phyloP scores from a whole-genome alignment of 306 rosid genomes.

The Sechiopsis laciniata region DNA sequence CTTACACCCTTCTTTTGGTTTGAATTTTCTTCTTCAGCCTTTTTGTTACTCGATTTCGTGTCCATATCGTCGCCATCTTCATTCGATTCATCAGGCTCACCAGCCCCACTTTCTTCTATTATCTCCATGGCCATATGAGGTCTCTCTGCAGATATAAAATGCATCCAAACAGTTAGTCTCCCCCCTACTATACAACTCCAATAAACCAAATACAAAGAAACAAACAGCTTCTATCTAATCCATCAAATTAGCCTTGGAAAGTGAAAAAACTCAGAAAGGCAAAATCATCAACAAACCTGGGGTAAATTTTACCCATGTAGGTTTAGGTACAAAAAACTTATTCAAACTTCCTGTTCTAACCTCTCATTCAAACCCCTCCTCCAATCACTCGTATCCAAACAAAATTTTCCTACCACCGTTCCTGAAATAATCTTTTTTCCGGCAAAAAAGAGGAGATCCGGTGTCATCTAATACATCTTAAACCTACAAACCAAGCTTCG shows the following conservation, averaged over 20 bases:
- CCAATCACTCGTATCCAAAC: no score
- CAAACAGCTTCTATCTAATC: background rate
- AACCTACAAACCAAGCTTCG: no score
- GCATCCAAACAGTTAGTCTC: background rate
- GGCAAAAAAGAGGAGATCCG: no score
- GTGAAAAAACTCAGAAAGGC: background rate
- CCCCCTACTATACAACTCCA: background rate
- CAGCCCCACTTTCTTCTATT: constrained; percentile 34
- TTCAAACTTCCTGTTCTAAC: no score
- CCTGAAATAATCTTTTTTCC: no score
- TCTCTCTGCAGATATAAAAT: constrained; percentile 33
- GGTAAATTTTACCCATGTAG: no score
- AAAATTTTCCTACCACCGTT: no score
- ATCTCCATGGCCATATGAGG: constrained; percentile 36
- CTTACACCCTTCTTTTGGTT: constrained; percentile 12
- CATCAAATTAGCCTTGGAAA: background rate
- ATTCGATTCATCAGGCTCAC: constrained; percentile 25
- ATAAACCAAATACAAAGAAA: background rate
- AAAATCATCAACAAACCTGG: background rate
- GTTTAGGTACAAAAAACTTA: no score
- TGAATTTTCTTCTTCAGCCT: constrained; percentile 24
- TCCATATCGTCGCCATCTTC: constrained; percentile 22
- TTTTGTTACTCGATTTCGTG: background rate
- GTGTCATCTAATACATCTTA: no score
- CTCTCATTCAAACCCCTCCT: no score